Evolutionary conservation across 345 rosid genomes (phyloP), one percentile per base, ranked within the genome.

Genomic region (Citrus mangshanensis): DNA sequence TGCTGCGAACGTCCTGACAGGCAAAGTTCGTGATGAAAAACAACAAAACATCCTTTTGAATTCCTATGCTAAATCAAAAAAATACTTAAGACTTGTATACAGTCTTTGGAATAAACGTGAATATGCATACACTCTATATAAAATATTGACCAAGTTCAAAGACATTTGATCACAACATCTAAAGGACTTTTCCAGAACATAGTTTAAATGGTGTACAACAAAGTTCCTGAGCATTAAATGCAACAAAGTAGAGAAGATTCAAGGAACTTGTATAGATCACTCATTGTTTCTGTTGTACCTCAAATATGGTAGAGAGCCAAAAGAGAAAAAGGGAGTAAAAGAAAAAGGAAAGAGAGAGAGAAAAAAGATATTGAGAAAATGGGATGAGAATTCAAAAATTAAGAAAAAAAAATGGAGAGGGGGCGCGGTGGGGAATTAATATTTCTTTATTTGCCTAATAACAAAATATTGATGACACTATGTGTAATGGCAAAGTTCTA

Each of bases 1-100:
- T 84, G 70, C 51, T 60, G 10, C 58, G 67, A 71, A 81, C 61
- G 77, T 80, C 88, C 95, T 91, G 85, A 70, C 25, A 66, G 12
- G 46, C 35, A 74, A 60, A 28, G 22, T 34, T 19, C 22, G 66
- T 14, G 56, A 70, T 67, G 55, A 75, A 66, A 59, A 60, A 77
- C 61, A 18, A 59, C 32, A 49, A 32, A 62, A 68, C 34, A 68
- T 64, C 70, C 62, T 9, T 35, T 42, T 62, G 59, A 63, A 61
- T 49, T n/a, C 42, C 19, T 14, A 74, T 28, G 7, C 61, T 19
- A 30, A 37, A 64, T 7, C 3, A 49, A 32, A 5, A 42, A 49
- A 5, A 49, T 64, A 13, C 9, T 27, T 28, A 5, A 22, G 9
- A 42, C 49, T 71, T 71, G 10, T 30, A 54, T 71, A 54, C 56